Conservation (phyloP, 306 rosid genomes). For the Clitoria ternatea region DNA sequence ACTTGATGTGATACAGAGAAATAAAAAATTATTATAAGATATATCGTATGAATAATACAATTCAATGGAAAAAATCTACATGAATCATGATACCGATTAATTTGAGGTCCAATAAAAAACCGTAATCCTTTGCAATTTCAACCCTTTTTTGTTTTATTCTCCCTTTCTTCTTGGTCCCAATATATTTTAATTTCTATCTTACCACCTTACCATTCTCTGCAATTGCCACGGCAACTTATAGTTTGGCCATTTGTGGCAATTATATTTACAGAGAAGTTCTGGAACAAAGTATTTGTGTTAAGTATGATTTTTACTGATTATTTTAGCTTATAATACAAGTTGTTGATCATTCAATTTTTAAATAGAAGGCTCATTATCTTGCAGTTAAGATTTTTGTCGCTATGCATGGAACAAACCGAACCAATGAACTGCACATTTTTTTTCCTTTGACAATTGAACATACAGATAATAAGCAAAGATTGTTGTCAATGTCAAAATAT, state of each 20-base stretch:
- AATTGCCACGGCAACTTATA: background rate
- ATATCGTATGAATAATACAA: no score
- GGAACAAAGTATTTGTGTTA: background rate
- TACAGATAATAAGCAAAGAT: background rate
- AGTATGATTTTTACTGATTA: slow-evolving; percentile 4
- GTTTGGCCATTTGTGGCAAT: slow-evolving; percentile 23
- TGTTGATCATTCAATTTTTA: slow-evolving; percentile 17
- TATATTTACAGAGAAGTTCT: background rate
- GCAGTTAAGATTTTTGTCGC: slow-evolving; percentile 18
- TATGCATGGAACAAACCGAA: background rate
- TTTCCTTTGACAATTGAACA: background rate
- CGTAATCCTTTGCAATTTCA: background rate
- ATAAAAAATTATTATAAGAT: no score
- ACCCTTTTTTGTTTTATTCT: background rate
- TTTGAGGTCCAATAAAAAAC: slow-evolving; percentile 17
- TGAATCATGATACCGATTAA: no score
- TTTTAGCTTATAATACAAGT: slow-evolving; percentile 30
- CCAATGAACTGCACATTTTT: background rate
- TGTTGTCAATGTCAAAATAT: background rate
- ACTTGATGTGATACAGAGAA: no score
- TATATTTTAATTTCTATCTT: background rate
- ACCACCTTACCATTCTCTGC: slow-evolving; percentile 17
- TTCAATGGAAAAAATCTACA: no score
- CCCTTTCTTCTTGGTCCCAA: background rate
- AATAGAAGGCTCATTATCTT: slow-evolving; percentile 12